Evolutionary conservation across 805 yeast genomes (phyloP), one percentile per base, ranked within the genome.

Genomic region (Lachancea nothofagi): DNA sequence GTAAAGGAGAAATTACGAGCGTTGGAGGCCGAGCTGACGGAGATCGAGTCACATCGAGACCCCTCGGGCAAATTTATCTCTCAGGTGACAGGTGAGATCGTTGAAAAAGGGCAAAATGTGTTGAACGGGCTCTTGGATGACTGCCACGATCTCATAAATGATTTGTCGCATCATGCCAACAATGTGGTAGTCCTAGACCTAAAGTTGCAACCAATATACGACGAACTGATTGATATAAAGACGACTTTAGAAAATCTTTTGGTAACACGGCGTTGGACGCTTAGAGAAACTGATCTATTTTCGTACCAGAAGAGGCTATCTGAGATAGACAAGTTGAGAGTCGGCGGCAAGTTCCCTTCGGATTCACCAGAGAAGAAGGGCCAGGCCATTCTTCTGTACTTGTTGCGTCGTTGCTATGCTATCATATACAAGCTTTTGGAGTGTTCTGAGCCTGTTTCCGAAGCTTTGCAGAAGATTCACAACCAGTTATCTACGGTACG

Each of bases 221-320:
- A 75, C 35, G 71, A 75, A 43, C 67, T 93, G 48, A 66, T 75
- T 22, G 75, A 72, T 32, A 70, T 87, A 50, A 85, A 87, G 59
- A 70, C 77, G 18, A 80, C 80, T 14, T 71, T 93, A 45, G 96
- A 86, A 51, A 86, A 85, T 49, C 67, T 93, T 46, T 70, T 90
- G 51, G 78, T 93, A 32, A 93, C 98, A 2, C 80, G 96, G 62
- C 76, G 98, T 60, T 93, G 99, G 99, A 90, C 97, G 2, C 69
- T 93, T 66, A 77, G 99, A 55, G 96, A 89, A 55, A 93, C 98
- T 0, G 99, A 93, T 64, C 70, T 93, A 45, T 93, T 83, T 65
- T 72, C 74, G 35, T 89, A 84, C 59, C 95, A 88, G 62, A 78
- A 80, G 54, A 71, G 72, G 46, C 69, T 93, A 46, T 80, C 77